Conservation (phyloP, 441 rosid species). For the Daphne laureola region DNA sequence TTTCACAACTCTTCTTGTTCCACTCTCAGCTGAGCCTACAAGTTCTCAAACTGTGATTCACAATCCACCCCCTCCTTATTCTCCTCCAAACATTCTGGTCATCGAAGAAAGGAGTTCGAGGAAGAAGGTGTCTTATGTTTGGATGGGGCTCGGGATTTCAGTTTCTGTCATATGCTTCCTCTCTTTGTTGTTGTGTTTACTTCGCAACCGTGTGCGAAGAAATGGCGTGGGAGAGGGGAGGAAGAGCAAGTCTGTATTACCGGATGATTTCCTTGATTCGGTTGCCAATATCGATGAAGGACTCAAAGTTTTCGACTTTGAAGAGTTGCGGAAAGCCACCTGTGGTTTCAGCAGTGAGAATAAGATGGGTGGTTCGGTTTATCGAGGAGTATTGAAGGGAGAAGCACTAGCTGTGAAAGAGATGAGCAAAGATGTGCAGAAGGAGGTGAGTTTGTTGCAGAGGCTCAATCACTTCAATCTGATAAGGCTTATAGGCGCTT, state of each 20-base stretch:
- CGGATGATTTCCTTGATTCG: slow-evolving; percentile 25
- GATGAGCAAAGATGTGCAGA: slow-evolving; percentile 51
- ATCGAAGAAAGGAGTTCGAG: too few relatives aligned
- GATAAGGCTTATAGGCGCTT: slow-evolving; percentile 58
- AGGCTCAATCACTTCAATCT: slow-evolving; percentile 64
- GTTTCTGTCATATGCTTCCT: background rate
- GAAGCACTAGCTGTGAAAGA: slow-evolving; percentile 70
- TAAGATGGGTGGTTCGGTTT: slow-evolving; percentile 47
- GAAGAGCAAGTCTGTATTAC: slow-evolving; percentile 17
- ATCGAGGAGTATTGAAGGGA: slow-evolving; percentile 48
- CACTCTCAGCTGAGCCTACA: slow-evolving; percentile 35
- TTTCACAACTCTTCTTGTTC: slow-evolving; percentile 56
- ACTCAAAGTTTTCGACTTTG: slow-evolving; percentile 44
- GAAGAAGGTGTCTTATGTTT: too few relatives aligned
- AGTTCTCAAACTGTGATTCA: slow-evolving; percentile 29
- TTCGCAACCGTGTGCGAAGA: too few relatives aligned
- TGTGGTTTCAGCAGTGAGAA: slow-evolving; percentile 45
- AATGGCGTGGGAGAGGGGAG: background rate
- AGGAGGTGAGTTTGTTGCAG: slow-evolving; percentile 49
- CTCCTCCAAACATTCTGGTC: slow-evolving; percentile 17
- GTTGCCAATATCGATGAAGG: slow-evolving; percentile 44
- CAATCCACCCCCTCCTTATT: slow-evolving; percentile 17
- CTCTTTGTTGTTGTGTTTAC: too few relatives aligned
- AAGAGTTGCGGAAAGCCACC: slow-evolving; percentile 53
- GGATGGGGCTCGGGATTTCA: slow-evolving; percentile 28